These are phyloP conservation scores for Fusarium concolor DNA, from an alignment of 2,329 filamentous ascomycete species.

Conservation along the genomic window DNA sequence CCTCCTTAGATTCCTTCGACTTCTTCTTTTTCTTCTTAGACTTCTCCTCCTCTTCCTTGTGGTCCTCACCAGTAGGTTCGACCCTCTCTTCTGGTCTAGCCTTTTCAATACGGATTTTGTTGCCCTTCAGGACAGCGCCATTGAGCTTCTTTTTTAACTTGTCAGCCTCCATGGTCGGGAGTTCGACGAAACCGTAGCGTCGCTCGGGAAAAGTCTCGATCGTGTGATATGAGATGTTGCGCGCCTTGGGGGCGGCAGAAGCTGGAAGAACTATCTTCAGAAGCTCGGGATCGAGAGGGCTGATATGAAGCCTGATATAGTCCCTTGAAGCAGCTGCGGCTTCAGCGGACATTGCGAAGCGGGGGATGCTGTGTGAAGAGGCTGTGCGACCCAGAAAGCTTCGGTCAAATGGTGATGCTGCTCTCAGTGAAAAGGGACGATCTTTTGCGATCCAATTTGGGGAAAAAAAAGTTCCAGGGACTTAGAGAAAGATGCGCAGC, in stretches of 20 bases:
- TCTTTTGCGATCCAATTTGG: conserved; percentile 30
- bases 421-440: conserved; percentile 31
- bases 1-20: conserved; percentile 53
- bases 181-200: conserved; percentile 88
- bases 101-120: conserved; percentile 85
- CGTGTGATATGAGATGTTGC: conserved; percentile 88
- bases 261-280: conserved; percentile 78
- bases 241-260: conserved; percentile 72
- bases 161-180: conserved; percentile 85
- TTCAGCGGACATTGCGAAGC: conserved; percentile 45
- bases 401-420: conserved; percentile 17
- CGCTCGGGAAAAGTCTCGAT: conserved; percentile 90
- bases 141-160: conserved; percentile 92
- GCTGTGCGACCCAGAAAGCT: conserved; percentile 37
- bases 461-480: conserved; percentile 41
- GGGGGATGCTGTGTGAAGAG: conserved; percentile 9
- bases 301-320: conserved; percentile 77
- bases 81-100: conserved; percentile 70
- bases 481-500: background rate
- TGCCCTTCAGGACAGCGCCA: conserved; percentile 84
- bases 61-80: conserved; percentile 51
- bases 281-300: conserved; percentile 82
- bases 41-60: conserved; percentile 46
- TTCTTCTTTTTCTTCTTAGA: conserved; percentile 51
- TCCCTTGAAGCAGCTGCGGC: conserved; percentile 38